phyloP scores from a whole-genome alignment of 2,329 filamentous ascomycete genomes.

The Neopestalotiopsis clavispora region DNA sequence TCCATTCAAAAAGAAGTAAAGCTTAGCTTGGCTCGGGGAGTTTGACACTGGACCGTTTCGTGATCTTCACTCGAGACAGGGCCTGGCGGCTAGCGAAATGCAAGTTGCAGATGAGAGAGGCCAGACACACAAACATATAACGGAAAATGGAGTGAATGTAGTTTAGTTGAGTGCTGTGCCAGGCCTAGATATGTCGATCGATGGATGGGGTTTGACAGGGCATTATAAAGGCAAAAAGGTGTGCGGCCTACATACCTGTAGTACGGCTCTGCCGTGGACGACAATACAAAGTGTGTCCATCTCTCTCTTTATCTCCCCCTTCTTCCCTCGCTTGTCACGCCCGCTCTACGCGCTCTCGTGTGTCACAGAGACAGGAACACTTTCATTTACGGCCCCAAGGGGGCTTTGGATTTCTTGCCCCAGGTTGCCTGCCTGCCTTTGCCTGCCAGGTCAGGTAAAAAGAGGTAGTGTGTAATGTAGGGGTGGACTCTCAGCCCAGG shows the following conservation, averaged over 20 bases:
- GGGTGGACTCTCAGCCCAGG: background rate
- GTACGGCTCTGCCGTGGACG: too few species aligned
- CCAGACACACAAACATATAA: background rate
- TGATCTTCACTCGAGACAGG: conserved; percentile 13
- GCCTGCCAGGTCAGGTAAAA: background rate
- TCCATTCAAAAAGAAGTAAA: background rate
- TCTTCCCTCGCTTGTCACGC: background rate
- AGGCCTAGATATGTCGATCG: background rate
- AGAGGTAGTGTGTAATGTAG: background rate
- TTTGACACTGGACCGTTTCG: conserved; percentile 12
- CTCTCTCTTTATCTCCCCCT: too few species aligned
- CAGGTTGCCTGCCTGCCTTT: background rate
- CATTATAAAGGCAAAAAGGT: background rate
- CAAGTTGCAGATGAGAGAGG: background rate
- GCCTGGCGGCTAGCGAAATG: conserved; percentile 18
- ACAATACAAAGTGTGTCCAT: too few species aligned
- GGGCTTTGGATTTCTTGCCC: background rate
- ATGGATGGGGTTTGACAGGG: background rate
- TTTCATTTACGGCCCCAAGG: background rate
- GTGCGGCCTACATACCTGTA: too few species aligned
- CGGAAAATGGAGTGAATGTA: background rate
- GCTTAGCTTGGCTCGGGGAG: conserved; percentile 1
- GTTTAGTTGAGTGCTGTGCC: background rate
- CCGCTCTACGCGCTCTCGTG: background rate
- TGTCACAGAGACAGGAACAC: background rate